phyloP scores from a whole-genome alignment of 179 eudicot genomes.

The Sideroxylon spinosum region DNA sequence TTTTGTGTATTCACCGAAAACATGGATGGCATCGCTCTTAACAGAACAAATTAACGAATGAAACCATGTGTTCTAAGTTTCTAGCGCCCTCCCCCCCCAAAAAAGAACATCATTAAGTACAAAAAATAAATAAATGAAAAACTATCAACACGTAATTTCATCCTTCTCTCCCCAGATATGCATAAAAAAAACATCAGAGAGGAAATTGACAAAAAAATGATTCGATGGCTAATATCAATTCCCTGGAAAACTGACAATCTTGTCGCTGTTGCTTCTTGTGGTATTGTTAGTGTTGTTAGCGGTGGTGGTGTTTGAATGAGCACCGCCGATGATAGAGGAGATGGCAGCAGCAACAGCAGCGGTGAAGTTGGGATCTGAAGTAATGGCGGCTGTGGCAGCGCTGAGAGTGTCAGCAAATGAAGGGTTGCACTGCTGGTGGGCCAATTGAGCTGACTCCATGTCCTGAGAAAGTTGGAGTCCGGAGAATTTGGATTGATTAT shows the following conservation, averaged over 20 bases:
- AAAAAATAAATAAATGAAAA: neutral
- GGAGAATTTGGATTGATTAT: conserved; percentile 64
- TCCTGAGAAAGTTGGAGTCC: conserved; percentile 62
- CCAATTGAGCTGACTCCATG: neutral
- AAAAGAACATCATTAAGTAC: no score
- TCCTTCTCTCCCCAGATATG: neutral
- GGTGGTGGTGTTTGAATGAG: conserved; percentile 18
- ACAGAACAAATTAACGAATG: conserved; percentile 14
- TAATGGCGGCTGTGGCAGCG: conserved; percentile 78
- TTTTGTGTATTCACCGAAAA: conserved; percentile 12
- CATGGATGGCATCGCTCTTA: conserved; percentile 6
- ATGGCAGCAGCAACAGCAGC: conserved; percentile 83
- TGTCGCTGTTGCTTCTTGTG: conserved; percentile 19
- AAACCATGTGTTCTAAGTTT: neutral
- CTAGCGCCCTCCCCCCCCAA: no score
- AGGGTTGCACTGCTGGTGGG: conserved; percentile 21
- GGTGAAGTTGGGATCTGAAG: conserved; percentile 77
- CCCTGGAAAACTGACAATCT: conserved; percentile 20
- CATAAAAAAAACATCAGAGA: neutral
- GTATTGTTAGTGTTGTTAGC: neutral
- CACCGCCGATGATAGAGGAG: conserved; percentile 59
- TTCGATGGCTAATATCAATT: conserved; percentile 10
- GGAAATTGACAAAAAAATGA: no score
- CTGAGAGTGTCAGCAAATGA: conserved; percentile 50
- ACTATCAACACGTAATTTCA: conserved; percentile 8